Evolutionary conservation across 306 rosid species (phyloP).

Genomic region (Quercus mongolica): DNA sequence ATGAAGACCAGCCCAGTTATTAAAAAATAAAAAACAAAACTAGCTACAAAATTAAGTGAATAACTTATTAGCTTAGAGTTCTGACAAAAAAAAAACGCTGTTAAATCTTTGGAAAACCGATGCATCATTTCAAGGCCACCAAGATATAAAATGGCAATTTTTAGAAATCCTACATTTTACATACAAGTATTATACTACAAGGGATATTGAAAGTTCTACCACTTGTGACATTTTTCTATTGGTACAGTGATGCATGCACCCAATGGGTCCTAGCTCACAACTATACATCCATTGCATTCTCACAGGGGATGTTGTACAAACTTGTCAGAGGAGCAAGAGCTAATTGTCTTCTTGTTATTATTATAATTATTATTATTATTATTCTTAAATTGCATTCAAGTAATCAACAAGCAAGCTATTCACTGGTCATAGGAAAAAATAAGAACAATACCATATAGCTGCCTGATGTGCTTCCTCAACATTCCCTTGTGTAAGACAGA

Average conservation of each 20-base stretch:
- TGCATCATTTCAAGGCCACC: not conserved
- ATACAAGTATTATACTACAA: not conserved
- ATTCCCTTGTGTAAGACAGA: conserved; percentile 52
- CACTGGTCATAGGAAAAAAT: not conserved
- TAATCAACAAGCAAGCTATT: not conserved
- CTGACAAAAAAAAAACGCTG: not conserved
- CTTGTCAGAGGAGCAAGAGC: not conserved
- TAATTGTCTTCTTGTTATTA: not conserved
- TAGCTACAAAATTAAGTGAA: not conserved
- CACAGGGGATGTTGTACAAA: not conserved
- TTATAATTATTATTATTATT: not conserved
- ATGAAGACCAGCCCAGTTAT: too few species aligned
- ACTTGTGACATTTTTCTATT: not conserved
- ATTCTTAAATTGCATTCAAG: not conserved
- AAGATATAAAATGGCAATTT: not conserved
- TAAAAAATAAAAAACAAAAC: not conserved
- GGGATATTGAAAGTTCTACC: not conserved
- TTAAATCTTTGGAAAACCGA: not conserved
- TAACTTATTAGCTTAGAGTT: not conserved
- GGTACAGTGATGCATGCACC: not conserved
- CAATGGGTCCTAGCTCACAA: not conserved
- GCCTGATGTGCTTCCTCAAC: conserved; percentile 47
- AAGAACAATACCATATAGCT: conserved; percentile 48
- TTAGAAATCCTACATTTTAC: not conserved
- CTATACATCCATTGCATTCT: not conserved